Conservation (phyloP, 805 yeast genomes). For the Candida hungchunana region DNA sequence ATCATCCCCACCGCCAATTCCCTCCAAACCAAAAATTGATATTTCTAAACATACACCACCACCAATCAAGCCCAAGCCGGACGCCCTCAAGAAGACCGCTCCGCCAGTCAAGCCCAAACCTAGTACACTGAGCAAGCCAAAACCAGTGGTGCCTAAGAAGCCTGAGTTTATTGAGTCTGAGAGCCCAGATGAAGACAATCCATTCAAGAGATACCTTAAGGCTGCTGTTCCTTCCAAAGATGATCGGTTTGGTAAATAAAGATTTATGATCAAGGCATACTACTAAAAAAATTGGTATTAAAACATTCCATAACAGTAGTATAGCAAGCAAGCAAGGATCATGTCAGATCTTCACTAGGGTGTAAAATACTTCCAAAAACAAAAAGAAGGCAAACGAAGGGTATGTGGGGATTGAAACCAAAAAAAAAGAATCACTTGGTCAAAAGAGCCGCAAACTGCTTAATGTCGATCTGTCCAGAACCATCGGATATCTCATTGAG, state of each 20-base stretch:
- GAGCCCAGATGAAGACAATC: constrained; percentile 23
- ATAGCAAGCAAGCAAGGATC: too few species aligned
- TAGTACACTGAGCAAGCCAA: not conserved
- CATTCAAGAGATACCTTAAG: constrained; percentile 33
- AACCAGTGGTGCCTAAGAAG: constrained; percentile 4
- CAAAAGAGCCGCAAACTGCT: constrained; percentile 90
- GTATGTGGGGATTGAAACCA: too few species aligned
- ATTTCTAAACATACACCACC: constrained; percentile 14
- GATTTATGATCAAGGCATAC: not conserved
- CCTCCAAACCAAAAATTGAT: not conserved
- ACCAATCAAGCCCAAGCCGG: constrained; percentile 11
- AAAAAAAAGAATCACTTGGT: constrained; percentile 56
- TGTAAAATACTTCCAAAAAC: too few species aligned
- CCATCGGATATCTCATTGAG: constrained; percentile 92
- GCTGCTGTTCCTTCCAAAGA: constrained; percentile 35
- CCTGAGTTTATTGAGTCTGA: constrained; percentile 3
- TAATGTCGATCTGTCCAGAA: constrained; percentile 95
- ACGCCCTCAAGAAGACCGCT: constrained; percentile 3
- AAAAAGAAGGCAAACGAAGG: too few species aligned
- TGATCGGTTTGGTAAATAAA: constrained; percentile 28
- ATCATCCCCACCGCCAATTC: not conserved
- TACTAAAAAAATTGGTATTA: constrained; percentile 8
- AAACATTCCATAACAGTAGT: not conserved
- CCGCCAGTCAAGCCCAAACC: constrained; percentile 15
- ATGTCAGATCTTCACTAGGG: too few species aligned